Evolutionary conservation across 441 rosid genomes (phyloP).

Genomic region (Erodium trifolium): DNA sequence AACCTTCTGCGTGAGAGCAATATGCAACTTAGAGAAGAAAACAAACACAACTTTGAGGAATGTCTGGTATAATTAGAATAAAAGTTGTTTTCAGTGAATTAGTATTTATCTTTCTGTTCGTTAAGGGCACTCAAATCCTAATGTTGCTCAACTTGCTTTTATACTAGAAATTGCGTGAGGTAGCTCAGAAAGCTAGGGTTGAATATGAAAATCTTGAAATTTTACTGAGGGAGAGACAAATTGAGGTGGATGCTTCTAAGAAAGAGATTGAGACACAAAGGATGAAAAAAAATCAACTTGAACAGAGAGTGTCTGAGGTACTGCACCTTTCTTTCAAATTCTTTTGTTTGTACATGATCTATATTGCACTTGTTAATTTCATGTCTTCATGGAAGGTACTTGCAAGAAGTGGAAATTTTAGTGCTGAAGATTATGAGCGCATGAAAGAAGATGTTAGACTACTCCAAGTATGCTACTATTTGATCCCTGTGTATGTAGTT

Average conservation of each 20-base stretch:
- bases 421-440: conserved; percentile 65
- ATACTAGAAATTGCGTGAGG: conserved; percentile 70
- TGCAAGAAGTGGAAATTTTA: conserved; percentile 55
- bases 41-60: conserved; percentile 91
- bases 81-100: background rate
- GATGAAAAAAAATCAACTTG: conserved; percentile 51
- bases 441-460: conserved; percentile 56
- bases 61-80: conserved; percentile 52
- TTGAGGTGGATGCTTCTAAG: conserved; percentile 59
- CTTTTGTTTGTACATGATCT: conserved; percentile 9
- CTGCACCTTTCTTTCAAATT: conserved; percentile 19
- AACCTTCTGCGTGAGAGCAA: conserved; percentile 94
- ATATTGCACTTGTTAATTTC: conserved; percentile 19
- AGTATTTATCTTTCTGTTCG: background rate
- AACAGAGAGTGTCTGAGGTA: conserved; percentile 74
- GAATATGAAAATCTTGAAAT: conserved; percentile 47
- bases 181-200: conserved; percentile 47
- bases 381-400: conserved; percentile 43
- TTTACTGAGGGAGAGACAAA: conserved; percentile 50
- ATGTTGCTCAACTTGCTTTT: background rate
- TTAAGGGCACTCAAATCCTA: background rate
- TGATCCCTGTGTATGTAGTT: background rate
- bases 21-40: conserved; percentile 94
- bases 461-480: conserved; percentile 42
- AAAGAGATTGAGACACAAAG: conserved; percentile 64